Conservation (phyloP, 495 filamentous ascomycete genomes). For the Bacidia gigantensis region DNA sequence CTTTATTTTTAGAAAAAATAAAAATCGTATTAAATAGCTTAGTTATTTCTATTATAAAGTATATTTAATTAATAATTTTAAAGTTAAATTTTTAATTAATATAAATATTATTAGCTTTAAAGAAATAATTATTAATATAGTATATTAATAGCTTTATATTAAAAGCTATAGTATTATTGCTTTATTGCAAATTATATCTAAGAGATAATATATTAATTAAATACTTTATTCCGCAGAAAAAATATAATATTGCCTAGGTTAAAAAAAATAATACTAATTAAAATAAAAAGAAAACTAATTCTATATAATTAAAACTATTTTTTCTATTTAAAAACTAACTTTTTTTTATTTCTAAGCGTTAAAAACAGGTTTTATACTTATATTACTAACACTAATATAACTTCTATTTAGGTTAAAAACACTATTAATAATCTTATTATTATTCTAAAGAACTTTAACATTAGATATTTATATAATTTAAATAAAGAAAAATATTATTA, state of each 20-base stretch:
- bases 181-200: background rate
- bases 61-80: too few species aligned
- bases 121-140: background rate
- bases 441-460: too few species aligned
- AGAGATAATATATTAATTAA: background rate
- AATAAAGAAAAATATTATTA: too few species aligned
- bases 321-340: background rate
- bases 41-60: too few species aligned
- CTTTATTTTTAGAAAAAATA: too few species aligned
- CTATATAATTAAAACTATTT: too few species aligned
- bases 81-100: background rate
- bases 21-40: too few species aligned
- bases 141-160: background rate
- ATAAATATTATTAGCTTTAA: background rate
- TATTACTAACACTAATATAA: too few species aligned
- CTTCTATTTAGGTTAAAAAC: too few species aligned
- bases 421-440: too few species aligned
- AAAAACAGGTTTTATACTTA: background rate
- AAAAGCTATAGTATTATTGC: background rate
- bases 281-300: constrained; percentile 1
- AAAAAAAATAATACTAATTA: background rate
- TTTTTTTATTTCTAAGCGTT: background rate
- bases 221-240: constrained; percentile 1
- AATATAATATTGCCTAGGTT: background rate
- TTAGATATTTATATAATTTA: too few species aligned